phyloP scores from a whole-genome alignment of 2,329 filamentous ascomycete genomes.

The Neofusicoccum cordaticola region DNA sequence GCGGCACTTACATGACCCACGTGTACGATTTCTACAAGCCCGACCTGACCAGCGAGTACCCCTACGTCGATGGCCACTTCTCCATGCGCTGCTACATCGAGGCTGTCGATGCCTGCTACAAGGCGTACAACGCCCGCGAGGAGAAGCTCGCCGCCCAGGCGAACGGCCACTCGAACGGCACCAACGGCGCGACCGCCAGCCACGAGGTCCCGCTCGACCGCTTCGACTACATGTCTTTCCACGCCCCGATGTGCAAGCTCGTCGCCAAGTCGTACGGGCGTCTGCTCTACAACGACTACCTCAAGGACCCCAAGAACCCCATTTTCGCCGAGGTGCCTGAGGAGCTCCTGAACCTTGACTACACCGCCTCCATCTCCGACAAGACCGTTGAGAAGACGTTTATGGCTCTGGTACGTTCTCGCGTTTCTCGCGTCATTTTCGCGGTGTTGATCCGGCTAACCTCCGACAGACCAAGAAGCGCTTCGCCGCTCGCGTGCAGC shows the following conservation, averaged over 20 bases:
- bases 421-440: neutral
- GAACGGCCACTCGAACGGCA: constrained; percentile 42
- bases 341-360: constrained; percentile 46
- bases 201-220: constrained; percentile 49
- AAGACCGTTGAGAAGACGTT: constrained; percentile 55
- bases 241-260: constrained; percentile 54
- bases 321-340: constrained; percentile 51
- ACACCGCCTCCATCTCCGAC: constrained; percentile 49
- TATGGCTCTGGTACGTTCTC: constrained; percentile 38
- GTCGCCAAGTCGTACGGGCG: constrained; percentile 55
- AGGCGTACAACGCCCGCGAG: constrained; percentile 52
- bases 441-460: neutral
- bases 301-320: constrained; percentile 45
- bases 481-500: constrained; percentile 49
- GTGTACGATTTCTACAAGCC: constrained; percentile 57
- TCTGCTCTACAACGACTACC: constrained; percentile 53
- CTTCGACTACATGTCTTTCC: constrained; percentile 56
- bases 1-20: constrained; percentile 52
- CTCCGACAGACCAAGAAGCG: constrained; percentile 46
- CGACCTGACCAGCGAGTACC: constrained; percentile 54
- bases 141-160: constrained; percentile 43
- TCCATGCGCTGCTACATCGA: constrained; percentile 54
- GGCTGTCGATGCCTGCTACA: constrained; percentile 53
- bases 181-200: constrained; percentile 26
- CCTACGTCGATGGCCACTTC: constrained; percentile 53